A percentile compares a stretch with the other conserved stretches of the same genome.
Conservation (phyloP, 805 yeast genomes). For the Saturnispora saitoi region DNA sequence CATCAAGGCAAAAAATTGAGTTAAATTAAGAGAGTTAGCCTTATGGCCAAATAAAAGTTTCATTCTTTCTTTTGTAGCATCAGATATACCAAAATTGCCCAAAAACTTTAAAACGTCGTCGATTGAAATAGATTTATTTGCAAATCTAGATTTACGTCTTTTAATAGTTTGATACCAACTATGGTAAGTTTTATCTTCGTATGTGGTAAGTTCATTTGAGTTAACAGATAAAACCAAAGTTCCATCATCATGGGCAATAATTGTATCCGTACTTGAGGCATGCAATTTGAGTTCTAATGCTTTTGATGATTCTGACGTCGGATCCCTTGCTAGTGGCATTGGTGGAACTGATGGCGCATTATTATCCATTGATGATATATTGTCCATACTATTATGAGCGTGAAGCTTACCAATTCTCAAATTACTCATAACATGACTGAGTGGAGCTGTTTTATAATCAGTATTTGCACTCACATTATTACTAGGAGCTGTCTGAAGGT, state of each 20-base stretch:
- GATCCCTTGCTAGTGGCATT: not conserved
- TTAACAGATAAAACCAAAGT: conserved; percentile 56
- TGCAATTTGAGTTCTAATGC: conserved; percentile 9
- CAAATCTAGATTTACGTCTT: conserved; percentile 43
- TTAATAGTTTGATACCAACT: conserved; percentile 89
- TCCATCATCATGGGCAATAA: conserved; percentile 28
- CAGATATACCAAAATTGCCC: conserved; percentile 61
- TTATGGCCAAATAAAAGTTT: conserved; percentile 49
- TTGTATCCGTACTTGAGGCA: conserved; percentile 24
- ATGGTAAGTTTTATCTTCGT: conserved; percentile 77
- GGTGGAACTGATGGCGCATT: not conserved
- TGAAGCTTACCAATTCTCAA: not conserved
- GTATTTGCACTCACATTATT: not conserved
- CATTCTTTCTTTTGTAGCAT: conserved; percentile 37
- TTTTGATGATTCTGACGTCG: not conserved
- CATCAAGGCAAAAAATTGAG: conserved; percentile 83
- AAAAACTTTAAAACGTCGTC: conserved; percentile 75
- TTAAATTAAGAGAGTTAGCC: conserved; percentile 60
- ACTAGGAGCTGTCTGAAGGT: not conserved
- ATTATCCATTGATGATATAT: not conserved
- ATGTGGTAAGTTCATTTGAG: conserved; percentile 58
- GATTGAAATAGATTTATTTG: conserved; percentile 54
- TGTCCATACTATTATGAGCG: conserved; percentile 7
- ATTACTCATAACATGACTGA: conserved; percentile 1
- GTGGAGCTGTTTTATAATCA: not conserved